phyloP scores from a whole-genome alignment of 2,329 filamentous ascomycete species.

The Aspergillus eucalypticola region DNA sequence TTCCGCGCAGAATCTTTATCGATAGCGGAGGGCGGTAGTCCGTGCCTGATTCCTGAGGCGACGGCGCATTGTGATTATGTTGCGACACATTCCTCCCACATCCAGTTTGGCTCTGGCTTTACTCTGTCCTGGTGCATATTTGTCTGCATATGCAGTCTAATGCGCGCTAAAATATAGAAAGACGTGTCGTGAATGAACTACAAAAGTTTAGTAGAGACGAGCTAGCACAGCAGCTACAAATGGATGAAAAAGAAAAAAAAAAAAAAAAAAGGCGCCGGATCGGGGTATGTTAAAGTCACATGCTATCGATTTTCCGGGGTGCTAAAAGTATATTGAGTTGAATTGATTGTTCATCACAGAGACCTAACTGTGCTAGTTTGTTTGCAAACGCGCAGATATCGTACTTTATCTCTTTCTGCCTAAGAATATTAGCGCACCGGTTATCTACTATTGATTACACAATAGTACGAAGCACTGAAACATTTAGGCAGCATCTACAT shows the following conservation, averaged over 20 bases:
- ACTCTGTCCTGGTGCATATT: background rate
- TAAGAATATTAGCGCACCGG: too few species aligned
- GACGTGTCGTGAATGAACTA: background rate
- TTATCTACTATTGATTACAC: background rate
- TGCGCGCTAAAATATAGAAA: background rate
- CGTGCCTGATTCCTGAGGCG: background rate
- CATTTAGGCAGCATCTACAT: background rate
- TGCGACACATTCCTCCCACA: background rate
- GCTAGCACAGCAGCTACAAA: background rate
- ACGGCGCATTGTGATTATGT: background rate
- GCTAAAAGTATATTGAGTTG: too few species aligned
- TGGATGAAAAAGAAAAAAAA: too few species aligned
- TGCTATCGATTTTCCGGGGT: background rate
- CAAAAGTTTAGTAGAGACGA: background rate
- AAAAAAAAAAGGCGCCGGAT: too few species aligned
- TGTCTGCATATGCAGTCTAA: background rate
- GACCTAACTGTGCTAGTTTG: too few species aligned
- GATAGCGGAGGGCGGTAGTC: background rate
- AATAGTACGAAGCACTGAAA: background rate
- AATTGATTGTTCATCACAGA: too few species aligned
- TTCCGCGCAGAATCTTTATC: conserved; percentile 9
- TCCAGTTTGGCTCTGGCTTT: background rate
- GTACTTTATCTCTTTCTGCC: too few species aligned
- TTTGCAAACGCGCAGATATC: too few species aligned
- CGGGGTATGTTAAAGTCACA: background rate